Evolutionary conservation across 805 yeast species (phyloP), one percentile per base, ranked within the genome.

Genomic region (Nadsonia fulvescens): DNA sequence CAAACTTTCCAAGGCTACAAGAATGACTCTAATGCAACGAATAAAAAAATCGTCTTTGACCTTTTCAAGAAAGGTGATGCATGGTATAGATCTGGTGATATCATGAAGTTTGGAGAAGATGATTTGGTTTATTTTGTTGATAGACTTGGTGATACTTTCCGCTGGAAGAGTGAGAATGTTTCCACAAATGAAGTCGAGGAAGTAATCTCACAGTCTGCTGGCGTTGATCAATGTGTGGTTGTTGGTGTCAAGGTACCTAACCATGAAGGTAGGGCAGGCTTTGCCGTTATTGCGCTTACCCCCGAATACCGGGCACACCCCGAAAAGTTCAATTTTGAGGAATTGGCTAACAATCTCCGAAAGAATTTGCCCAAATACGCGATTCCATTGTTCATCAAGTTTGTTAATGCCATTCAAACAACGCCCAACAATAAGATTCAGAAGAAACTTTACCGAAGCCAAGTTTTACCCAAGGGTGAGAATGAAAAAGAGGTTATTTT

Each of bases 151-250:
- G 96, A 83, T 44, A 86, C 95, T 0, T 83, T 77, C 56, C 62
- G 96, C 39, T 83, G 96, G 96, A 86, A 81, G 53, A 75, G 92
- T 2, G 96, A 83, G 53, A 83, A 83, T 47, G 94, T 86, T 7
- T 70, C 89, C 10, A 82, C 95, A 8, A 72, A 83, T 17, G 95
- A 83, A 53, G 94, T 83, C 20, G 95, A 86, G 45, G 76, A 73
- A 43, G 59, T 64, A 49, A 45, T 54, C 25, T 32, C 51, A 4
- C 46, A 54, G 15, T 53, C 47, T 13, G 34, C 44, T 16, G 47
- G 51, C 12, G 37, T 51, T 14, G 54, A 75, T 24, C 61, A 62
- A 33, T 79, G 74, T 34, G 66, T 73, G 8, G 82, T 79, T 23
- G 93, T 83, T 12, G 94, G 89, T 28, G 94, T 94, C 18, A 63